A percentile compares a stretch with the other conserved stretches of the same genome.
Evolutionary conservation across 2,329 filamentous ascomycete species (phyloP).

Genomic region (Ophiocordyceps robertsii): DNA sequence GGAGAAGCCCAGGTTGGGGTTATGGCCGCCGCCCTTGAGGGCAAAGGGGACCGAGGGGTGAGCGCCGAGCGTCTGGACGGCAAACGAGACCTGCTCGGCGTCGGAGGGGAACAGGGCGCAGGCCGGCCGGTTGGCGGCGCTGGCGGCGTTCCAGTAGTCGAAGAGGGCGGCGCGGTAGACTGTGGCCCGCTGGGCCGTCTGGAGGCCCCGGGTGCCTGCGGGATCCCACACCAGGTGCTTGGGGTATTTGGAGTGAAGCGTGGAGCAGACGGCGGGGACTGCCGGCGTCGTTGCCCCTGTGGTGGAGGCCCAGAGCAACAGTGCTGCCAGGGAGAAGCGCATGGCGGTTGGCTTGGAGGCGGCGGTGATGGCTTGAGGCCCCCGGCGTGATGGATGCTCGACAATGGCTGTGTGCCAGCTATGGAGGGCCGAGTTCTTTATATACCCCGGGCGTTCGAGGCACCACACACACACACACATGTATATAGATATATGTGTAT

Average conservation of each 20-base stretch:
- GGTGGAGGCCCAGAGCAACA: not conserved
- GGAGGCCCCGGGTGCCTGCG: constrained; percentile 1
- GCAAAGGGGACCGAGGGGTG: constrained; percentile 34
- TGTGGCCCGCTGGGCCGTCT: not conserved
- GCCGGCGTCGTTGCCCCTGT: not conserved
- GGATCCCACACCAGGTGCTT: constrained; percentile 7
- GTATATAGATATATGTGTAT: no score
- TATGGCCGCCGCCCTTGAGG: constrained; percentile 43
- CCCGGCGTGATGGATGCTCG: no score
- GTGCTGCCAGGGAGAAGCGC: not conserved
- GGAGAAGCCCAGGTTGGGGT: constrained; percentile 37
- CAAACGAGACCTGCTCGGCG: constrained; percentile 34
- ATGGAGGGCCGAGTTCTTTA: no score
- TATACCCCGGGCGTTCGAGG: no score
- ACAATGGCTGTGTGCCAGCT: no score
- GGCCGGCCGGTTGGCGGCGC: constrained; percentile 7
- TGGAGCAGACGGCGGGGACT: constrained; percentile 5
- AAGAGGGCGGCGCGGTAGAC: constrained; percentile 4
- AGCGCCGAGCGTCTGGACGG: constrained; percentile 34
- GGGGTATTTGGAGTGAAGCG: constrained; percentile 3
- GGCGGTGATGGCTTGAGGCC: no score
- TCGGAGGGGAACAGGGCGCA: constrained; percentile 34
- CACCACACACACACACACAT: no score
- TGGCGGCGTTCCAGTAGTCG: constrained; percentile 8
- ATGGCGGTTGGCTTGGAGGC: not conserved